Percentiles rank a stretch among this genome's conserved stretches.
phyloP scores from a whole-genome alignment of 345 rosid species.

The Arabidopsis arenosa region DNA sequence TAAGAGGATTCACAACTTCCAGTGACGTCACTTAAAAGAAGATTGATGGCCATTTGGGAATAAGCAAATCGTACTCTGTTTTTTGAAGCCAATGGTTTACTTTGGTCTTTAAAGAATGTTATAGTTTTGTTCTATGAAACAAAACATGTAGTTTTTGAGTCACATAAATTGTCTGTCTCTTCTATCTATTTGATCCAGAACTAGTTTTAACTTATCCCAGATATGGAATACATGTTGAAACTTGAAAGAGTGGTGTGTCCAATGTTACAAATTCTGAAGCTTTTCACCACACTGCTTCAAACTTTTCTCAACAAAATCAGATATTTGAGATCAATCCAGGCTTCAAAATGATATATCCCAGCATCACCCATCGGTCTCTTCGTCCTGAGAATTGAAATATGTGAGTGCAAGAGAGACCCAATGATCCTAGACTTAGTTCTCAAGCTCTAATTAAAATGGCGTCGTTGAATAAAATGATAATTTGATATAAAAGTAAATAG shows the following conservation, averaged over 20 bases:
- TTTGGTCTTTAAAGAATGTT: not conserved
- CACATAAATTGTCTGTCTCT: not conserved
- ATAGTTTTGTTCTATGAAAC: not conserved
- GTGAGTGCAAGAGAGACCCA: no score
- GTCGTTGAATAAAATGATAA: no score
- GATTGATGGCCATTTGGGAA: not conserved
- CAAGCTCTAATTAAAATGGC: no score
- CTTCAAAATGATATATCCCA: slow-evolving; percentile 45
- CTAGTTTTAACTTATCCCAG: slow-evolving; percentile 1
- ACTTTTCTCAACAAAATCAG: slow-evolving; percentile 29
- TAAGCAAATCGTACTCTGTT: not conserved
- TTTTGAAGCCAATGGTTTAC: not conserved
- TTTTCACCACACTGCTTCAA: slow-evolving; percentile 25
- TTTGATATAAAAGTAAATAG: no score
- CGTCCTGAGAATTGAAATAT: no score
- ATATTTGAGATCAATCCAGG: no score
- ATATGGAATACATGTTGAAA: slow-evolving; percentile 1
- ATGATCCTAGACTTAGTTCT: no score
- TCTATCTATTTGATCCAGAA: not conserved
- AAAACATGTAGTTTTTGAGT: not conserved
- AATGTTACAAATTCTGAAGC: no score
- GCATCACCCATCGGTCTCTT: slow-evolving; percentile 41
- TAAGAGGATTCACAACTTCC: slow-evolving; percentile 62
- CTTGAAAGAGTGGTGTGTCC: not conserved
- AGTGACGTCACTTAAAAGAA: slow-evolving; percentile 40